These are phyloP conservation scores for Starmerella floricola DNA, from an alignment of 805 yeast species.

Conservation along the genomic window DNA sequence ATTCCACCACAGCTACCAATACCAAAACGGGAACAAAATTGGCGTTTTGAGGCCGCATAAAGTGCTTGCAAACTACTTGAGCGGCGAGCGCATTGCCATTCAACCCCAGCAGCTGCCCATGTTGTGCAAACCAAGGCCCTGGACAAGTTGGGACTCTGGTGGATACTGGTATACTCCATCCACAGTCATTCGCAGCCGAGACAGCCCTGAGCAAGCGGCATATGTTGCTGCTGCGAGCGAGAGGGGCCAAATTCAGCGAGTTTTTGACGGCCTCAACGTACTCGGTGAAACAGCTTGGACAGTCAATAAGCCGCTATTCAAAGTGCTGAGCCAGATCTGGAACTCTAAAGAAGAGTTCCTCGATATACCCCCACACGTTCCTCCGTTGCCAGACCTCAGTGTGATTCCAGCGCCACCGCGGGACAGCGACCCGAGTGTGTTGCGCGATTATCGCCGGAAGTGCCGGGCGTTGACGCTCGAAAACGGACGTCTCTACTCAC, in stretches of 20 bases:
- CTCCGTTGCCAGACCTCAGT: constrained; percentile 30
- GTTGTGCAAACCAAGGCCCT: constrained; percentile 80
- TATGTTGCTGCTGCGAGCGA: constrained; percentile 77
- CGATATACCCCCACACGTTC: constrained; percentile 52
- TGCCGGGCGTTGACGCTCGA: constrained; percentile 48
- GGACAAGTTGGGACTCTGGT: constrained; percentile 74
- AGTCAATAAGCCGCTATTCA: constrained; percentile 58
- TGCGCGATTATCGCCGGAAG: constrained; percentile 54
- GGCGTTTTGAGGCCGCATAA: constrained; percentile 75
- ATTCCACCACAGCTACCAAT: constrained; percentile 77
- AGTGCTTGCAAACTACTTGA: constrained; percentile 50
- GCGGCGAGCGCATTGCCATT: constrained; percentile 50
- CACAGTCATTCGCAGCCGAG: constrained; percentile 60
- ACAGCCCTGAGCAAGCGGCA: constrained; percentile 80
- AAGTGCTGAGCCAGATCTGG: constrained; percentile 69
- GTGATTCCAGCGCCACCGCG: constrained; percentile 48
- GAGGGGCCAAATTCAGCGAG: constrained; percentile 47
- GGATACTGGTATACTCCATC: constrained; percentile 64
- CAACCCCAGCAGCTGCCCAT: constrained; percentile 87
- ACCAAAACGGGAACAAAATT: constrained; percentile 59
- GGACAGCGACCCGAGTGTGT: constrained; percentile 58
- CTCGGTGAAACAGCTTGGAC: constrained; percentile 90
- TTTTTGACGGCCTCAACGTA: constrained; percentile 73
- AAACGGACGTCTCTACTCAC: constrained; percentile 60
- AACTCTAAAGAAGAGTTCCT: constrained; percentile 65